These are phyloP conservation scores for Macadamia tetraphylla DNA, from an alignment of 164 flowering plant genomes.

Conservation along the genomic window DNA sequence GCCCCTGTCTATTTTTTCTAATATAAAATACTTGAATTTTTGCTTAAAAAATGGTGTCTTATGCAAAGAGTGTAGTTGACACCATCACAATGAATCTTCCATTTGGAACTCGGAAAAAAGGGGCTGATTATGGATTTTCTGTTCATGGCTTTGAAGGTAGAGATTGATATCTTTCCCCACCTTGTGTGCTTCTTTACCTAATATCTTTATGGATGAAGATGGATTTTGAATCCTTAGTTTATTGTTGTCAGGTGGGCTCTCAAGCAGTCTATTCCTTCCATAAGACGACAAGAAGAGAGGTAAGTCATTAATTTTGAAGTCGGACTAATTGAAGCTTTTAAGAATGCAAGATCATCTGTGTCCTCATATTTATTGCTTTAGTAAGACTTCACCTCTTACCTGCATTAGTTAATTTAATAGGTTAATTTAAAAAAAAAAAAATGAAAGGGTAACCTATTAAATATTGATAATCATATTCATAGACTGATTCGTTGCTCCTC, in stretches of 20 bases:
- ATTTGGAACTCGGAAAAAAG: conserved; percentile 91
- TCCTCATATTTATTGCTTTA: no score
- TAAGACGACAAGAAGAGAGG: conserved; percentile 95
- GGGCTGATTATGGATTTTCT: conserved; percentile 92
- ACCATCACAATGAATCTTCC: conserved; percentile 98
- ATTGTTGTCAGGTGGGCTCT: conserved; percentile 60
- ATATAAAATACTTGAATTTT: neutral
- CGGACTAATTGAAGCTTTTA: no score
- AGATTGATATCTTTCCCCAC: neutral
- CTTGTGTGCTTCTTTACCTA: neutral
- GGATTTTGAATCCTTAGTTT: conserved; percentile 1
- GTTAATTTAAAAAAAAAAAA: no score
- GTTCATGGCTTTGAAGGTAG: conserved; percentile 61
- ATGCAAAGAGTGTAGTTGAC: conserved; percentile 57
- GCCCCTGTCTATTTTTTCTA: neutral
- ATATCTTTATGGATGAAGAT: neutral
- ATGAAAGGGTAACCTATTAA: no score
- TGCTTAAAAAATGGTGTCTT: conserved; percentile 6
- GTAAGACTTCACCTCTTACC: no score
- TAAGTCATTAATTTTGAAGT: conserved; percentile 26
- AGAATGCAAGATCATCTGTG: no score
- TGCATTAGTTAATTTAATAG: no score
- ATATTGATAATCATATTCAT: no score
- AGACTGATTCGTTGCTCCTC: no score
- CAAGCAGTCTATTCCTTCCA: conserved; percentile 97